Evolutionary conservation across 306 rosid species (phyloP).

Genomic region (Glycine tomentella): DNA sequence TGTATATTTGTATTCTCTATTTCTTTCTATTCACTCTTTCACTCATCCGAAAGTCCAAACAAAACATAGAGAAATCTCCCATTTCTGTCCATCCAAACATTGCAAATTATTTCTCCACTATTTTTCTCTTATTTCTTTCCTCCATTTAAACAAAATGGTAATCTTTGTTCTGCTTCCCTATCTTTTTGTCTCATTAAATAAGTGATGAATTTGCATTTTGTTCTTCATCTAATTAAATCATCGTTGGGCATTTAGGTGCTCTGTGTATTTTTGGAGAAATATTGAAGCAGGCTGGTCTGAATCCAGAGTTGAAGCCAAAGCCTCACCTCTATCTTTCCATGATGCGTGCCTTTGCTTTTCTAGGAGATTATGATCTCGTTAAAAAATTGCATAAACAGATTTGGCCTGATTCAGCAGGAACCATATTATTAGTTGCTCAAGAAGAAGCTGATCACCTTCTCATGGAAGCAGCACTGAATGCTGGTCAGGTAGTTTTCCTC

Average conservation of each 20-base stretch:
- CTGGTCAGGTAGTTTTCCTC: conserved; percentile 63
- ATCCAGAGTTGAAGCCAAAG: conserved; percentile 71
- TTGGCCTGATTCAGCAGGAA: conserved; percentile 80
- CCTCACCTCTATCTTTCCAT: conserved; percentile 93
- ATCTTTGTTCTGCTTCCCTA: background rate
- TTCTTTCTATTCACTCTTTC: background rate
- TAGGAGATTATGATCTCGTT: conserved; percentile 74
- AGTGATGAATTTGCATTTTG: conserved; percentile 19
- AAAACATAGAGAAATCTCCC: background rate
- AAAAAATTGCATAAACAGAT: conserved; percentile 66
- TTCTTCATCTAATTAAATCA: conserved; percentile 24
- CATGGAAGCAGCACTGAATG: conserved; percentile 83
- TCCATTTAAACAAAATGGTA: background rate
- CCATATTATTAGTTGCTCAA: conserved; percentile 58
- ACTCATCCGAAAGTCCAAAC: background rate
- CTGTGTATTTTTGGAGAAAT: conserved; percentile 84
- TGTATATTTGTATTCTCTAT: background rate
- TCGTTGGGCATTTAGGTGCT: conserved; percentile 62
- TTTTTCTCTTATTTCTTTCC: background rate
- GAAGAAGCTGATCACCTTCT: conserved; percentile 92
- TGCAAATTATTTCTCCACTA: background rate
- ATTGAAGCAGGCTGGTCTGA: conserved; percentile 69
- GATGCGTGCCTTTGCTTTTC: conserved; percentile 74
- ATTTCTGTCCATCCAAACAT: background rate
- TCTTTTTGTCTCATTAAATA: conserved; percentile 31